Percentiles rank a stretch among this genome's conserved stretches.
Evolutionary conservation across 192 early-diverging fungal genomes (phyloP).

Genomic region (Pilaira anomala): DNA sequence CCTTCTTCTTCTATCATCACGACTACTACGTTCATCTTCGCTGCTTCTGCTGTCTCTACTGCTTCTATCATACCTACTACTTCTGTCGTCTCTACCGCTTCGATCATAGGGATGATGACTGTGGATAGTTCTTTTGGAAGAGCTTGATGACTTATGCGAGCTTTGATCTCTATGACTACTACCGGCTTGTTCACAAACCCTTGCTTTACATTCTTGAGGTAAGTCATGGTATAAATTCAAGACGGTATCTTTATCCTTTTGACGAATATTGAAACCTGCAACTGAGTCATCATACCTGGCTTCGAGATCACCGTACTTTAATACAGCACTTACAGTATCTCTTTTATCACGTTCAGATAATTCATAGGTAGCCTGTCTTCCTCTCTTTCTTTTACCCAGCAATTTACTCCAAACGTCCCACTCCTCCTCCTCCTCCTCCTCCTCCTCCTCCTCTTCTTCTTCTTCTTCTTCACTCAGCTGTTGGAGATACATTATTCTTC

Average conservation of each 20-base stretch:
- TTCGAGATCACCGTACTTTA: constrained; percentile 83
- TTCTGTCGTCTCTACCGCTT: neutral
- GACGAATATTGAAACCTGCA: constrained; percentile 71
- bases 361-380: constrained; percentile 21
- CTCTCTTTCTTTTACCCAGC: neutral
- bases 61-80: too few relatives aligned
- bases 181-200: constrained; percentile 41
- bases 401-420: too few relatives aligned
- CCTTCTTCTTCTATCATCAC: too few relatives aligned
- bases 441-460: neutral
- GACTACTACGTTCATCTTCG: too few relatives aligned
- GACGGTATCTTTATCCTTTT: constrained; percentile 51
- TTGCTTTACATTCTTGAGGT: constrained; percentile 48
- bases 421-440: neutral
- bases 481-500: constrained; percentile 22
- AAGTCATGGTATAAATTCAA: constrained; percentile 41
- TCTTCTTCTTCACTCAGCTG: constrained; percentile 20
- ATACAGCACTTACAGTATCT: constrained; percentile 71
- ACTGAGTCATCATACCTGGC: constrained; percentile 80
- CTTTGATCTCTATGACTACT: too few relatives aligned
- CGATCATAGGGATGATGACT: constrained; percentile 29
- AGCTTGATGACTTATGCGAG: too few relatives aligned
- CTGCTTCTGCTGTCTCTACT: too few relatives aligned
- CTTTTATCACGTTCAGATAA: constrained; percentile 82
- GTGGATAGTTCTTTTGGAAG: neutral